These are phyloP conservation scores for Allium sativum DNA, from an alignment of 106 monocot genomes.

Conservation along the genomic window DNA sequence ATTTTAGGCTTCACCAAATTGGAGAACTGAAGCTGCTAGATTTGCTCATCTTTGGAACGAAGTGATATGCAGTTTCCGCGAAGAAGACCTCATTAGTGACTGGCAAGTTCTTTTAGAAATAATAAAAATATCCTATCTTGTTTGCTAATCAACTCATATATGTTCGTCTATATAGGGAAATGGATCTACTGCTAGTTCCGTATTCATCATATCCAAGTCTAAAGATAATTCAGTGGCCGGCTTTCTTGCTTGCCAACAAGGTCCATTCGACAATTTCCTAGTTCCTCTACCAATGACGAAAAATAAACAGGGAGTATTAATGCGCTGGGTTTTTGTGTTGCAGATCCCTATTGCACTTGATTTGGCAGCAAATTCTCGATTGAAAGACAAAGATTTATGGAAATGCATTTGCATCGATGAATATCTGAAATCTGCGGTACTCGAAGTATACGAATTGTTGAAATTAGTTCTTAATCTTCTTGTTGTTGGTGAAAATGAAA, in stretches of 20 bases:
- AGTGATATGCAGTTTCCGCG: conserved; percentile 89
- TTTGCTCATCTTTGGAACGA: conserved; percentile 99
- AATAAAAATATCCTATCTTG: background rate
- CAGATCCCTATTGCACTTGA: conserved; percentile 85
- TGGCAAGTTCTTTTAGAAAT: conserved; percentile 31
- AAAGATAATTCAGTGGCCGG: conserved; percentile 94
- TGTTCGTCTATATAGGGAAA: conserved; percentile 48
- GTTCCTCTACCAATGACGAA: background rate
- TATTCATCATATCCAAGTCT: conserved; percentile 88
- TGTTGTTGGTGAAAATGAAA: conserved; percentile 91
- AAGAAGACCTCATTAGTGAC: conserved; percentile 96
- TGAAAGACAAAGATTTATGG: conserved; percentile 91
- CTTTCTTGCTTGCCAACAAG: conserved; percentile 99
- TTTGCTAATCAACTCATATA: conserved; percentile 5
- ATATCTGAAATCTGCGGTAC: conserved; percentile 97
- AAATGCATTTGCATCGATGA: conserved; percentile 94
- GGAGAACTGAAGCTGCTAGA: conserved; percentile 92
- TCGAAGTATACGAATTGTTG: conserved; percentile 96
- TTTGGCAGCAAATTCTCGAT: conserved; percentile 90
- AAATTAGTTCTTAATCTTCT: conserved; percentile 81
- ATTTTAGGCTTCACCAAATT: conserved; percentile 63
- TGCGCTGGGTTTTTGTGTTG: background rate
- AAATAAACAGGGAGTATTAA: conserved; percentile 12
- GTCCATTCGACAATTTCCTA: conserved; percentile 12
- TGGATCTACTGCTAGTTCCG: conserved; percentile 92